Evolutionary conservation across 2,329 filamentous ascomycete genomes (phyloP).

Genomic region (Ascocoryne sarcoides): DNA sequence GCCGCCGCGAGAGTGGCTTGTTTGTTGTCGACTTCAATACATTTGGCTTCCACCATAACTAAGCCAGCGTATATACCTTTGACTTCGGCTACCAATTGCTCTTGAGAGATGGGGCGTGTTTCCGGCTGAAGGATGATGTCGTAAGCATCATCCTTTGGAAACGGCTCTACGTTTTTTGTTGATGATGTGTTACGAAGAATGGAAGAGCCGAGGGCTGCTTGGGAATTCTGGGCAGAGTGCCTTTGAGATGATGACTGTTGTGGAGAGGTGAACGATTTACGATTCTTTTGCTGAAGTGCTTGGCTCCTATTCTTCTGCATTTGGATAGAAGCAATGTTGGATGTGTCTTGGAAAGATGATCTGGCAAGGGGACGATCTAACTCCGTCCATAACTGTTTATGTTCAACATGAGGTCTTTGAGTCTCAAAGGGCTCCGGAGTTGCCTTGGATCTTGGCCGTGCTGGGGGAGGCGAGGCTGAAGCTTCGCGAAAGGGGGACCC

Average conservation of each 20-base stretch:
- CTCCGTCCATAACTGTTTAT: slow-evolving; percentile 24
- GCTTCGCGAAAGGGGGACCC: slow-evolving; percentile 17
- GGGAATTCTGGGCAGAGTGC: neutral
- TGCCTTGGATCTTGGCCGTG: slow-evolving; percentile 18
- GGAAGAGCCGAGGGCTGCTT: neutral
- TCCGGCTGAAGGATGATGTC: slow-evolving; percentile 40
- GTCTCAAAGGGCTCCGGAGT: slow-evolving; percentile 8
- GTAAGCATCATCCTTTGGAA: slow-evolving; percentile 38
- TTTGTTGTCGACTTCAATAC: slow-evolving; percentile 70
- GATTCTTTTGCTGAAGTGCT: slow-evolving; percentile 10
- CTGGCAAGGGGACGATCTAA: slow-evolving; percentile 13
- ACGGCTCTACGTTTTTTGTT: neutral
- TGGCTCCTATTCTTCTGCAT: slow-evolving; percentile 16
- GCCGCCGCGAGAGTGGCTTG: slow-evolving; percentile 41
- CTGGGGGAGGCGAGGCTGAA: slow-evolving; percentile 14
- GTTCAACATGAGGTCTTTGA: slow-evolving; percentile 12
- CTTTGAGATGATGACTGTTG: neutral
- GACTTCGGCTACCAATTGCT: slow-evolving; percentile 25
- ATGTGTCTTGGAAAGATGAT: slow-evolving; percentile 17
- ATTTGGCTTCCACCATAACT: slow-evolving; percentile 79
- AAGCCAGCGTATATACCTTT: slow-evolving; percentile 65
- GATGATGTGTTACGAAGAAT: neutral
- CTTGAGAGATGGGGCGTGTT: slow-evolving; percentile 34
- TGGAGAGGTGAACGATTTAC: slow-evolving; percentile 9
- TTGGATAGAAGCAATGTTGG: slow-evolving; percentile 23